Evolutionary conservation across 768 basidiomycete genomes (phyloP), one percentile per base, ranked within the genome.

Genomic region (Kwoniella heveanensis): DNA sequence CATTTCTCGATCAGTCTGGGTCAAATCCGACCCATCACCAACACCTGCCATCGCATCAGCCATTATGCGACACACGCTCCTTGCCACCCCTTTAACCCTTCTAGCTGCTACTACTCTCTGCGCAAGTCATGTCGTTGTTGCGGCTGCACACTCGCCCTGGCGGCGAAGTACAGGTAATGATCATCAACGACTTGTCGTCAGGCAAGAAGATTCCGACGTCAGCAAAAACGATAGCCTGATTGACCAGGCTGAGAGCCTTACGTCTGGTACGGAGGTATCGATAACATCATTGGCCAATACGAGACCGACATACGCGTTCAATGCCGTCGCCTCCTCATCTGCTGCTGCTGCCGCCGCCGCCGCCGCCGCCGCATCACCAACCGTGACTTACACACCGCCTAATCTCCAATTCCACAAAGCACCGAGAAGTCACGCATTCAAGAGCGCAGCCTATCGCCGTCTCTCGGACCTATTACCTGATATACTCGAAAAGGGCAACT

Each of bases 401-500:
- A 17, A 44, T 44, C 6, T 44, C 39, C 8, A 17, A 3, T 44
- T 44, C 17, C 39, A 44, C 39, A 44, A 44, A 44, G 39, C 39
- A 44, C 39, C 39, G 6, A 7, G 39, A 44, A 44, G 39, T 44
- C 39, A 44, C 39, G 39, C 6, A 9, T 44, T 44, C 17, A 44
- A 44, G 39, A 44, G 39, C 39, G 10, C 8, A 17, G 17, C 10
- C 39, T 66, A 66, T 32, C 54, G 46, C 13, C 30, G 30, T 21
- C 36, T 66, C 13, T 56, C 65, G 19, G 39, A 49, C 4, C 2
- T 54, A 13, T 52, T 65, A 44, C 60, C 65, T 13, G 48, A 29
- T 13, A 54, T 64, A 0, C 29, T 67, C 2, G 32, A 54, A 12
- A 63, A 67, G 22, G 66, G 62, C 7, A 60, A 58, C 27, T 37